phyloP scores from a whole-genome alignment of 345 rosid species.

The Toxicodendron radicans region DNA sequence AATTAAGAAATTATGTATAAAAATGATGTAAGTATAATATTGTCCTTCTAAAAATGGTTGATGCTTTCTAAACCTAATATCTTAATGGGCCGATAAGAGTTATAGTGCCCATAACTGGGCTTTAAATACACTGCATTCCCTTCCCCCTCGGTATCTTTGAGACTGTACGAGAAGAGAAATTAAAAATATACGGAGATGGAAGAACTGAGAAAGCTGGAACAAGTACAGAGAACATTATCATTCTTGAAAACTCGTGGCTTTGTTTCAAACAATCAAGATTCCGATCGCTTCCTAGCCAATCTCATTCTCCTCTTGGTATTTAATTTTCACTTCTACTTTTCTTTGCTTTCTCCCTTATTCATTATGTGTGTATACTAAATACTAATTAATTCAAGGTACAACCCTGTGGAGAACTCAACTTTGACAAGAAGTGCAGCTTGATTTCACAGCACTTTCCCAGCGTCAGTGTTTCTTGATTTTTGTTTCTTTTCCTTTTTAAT shows the following conservation, averaged over 20 bases:
- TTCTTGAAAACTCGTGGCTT: conserved; percentile 45
- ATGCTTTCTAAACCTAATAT: too few species aligned
- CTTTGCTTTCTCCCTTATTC: background rate
- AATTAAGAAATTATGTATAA: too few species aligned
- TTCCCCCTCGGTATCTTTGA: too few species aligned
- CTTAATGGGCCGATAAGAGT: too few species aligned
- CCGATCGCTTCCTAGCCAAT: conserved; percentile 64
- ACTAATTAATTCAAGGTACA: conserved; percentile 39
- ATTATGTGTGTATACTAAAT: too few species aligned
- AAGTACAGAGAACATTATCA: conserved; percentile 50
- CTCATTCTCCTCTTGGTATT: conserved; percentile 63
- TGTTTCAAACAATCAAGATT: conserved; percentile 27
- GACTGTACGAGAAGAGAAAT: too few species aligned
- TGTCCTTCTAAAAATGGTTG: too few species aligned
- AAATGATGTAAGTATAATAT: too few species aligned
- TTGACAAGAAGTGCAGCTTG: conserved; percentile 41
- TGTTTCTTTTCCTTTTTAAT: background rate
- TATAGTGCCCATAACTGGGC: too few species aligned
- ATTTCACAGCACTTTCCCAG: conserved; percentile 48
- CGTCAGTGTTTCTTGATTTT: conserved; percentile 33
- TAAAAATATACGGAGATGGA: conserved; percentile 42
- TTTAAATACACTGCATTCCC: too few species aligned
- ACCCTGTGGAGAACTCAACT: conserved; percentile 66
- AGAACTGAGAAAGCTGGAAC: conserved; percentile 70
- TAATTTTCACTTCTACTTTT: background rate